Percentiles rank a stretch among this genome's conserved stretches.
These are phyloP conservation scores for Alternaria solani DNA, from an alignment of 2,329 filamentous ascomycete genomes.

Conservation along the genomic window DNA sequence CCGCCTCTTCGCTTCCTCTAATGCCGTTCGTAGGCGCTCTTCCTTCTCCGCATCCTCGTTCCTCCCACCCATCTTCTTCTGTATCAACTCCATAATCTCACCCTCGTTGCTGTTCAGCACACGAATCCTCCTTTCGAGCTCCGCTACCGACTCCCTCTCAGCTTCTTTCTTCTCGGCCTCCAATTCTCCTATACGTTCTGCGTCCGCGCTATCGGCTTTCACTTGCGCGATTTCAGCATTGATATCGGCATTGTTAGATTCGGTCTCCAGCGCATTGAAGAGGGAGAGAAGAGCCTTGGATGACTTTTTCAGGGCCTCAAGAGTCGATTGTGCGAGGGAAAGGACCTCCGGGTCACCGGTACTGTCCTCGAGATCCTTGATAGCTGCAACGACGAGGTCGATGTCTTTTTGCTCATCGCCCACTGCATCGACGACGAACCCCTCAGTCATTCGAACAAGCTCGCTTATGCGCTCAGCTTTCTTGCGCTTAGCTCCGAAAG, in stretches of 20 bases:
- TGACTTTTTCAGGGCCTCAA: slow-evolving; percentile 48
- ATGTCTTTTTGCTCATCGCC: slow-evolving; percentile 61
- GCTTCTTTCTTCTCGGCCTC: slow-evolving; percentile 46
- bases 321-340: slow-evolving; percentile 37
- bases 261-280: slow-evolving; percentile 59
- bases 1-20: slow-evolving; percentile 63
- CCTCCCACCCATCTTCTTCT: slow-evolving; percentile 33
- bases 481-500: slow-evolving; percentile 59
- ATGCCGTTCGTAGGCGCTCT: slow-evolving; percentile 57
- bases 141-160: slow-evolving; percentile 44
- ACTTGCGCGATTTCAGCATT: slow-evolving; percentile 64
- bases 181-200: slow-evolving; percentile 50
- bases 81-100: slow-evolving; percentile 39
- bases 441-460: slow-evolving; percentile 61
- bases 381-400: slow-evolving; percentile 57
- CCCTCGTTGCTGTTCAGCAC: slow-evolving; percentile 47
- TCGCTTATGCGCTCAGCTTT: slow-evolving; percentile 59
- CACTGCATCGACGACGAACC: slow-evolving; percentile 59
- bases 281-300: slow-evolving; percentile 52
- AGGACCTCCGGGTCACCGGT: slow-evolving; percentile 32
- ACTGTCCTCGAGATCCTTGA: slow-evolving; percentile 49
- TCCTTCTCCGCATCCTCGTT: slow-evolving; percentile 53
- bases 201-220: slow-evolving; percentile 54
- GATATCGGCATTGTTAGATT: slow-evolving; percentile 62
- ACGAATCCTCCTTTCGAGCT: slow-evolving; percentile 51